phyloP scores from a whole-genome alignment of 2,329 filamentous ascomycete genomes.

The Niveomyces coronatus region DNA sequence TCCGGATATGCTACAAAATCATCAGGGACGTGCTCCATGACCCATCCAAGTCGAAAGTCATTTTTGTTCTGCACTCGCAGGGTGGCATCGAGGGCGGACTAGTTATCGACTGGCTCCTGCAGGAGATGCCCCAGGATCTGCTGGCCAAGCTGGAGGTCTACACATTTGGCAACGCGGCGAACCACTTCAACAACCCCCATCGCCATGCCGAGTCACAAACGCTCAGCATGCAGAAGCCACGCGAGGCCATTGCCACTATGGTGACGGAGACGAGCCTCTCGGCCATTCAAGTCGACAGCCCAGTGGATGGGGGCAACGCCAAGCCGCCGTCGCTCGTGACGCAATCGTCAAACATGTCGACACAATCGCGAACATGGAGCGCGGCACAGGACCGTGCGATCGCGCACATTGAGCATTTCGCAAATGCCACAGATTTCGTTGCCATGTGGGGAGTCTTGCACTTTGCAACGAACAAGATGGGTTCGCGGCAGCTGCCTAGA shows the following conservation, averaged over 20 bases:
- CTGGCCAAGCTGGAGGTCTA: conserved; percentile 63
- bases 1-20: conserved; percentile 49
- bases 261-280: conserved; percentile 27
- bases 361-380: conserved; percentile 25
- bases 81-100: conserved; percentile 65
- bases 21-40: conserved; percentile 56
- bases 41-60: conserved; percentile 52
- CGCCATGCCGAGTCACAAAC: conserved; percentile 37
- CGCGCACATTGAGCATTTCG: conserved; percentile 70
- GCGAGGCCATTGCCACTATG: conserved; percentile 22
- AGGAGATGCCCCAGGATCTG: conserved; percentile 56
- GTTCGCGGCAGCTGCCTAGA: conserved; percentile 39
- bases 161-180: conserved; percentile 70
- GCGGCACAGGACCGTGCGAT: conserved; percentile 42
- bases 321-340: conserved; percentile 12
- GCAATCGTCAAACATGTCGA: conserved; percentile 19
- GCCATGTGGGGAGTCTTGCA: conserved; percentile 64
- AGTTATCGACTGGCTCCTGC: conserved; percentile 66
- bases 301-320: conserved; percentile 14
- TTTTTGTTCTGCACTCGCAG: conserved; percentile 69
- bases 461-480: conserved; percentile 41
- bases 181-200: conserved; percentile 72
- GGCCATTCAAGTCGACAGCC: conserved; percentile 12
- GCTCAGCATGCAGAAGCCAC: conserved; percentile 22
- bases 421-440: conserved; percentile 64